Base-by-base conservation (phyloP, 352 stramenopile genomes). In the Elongisporangium anandrum region DNA sequence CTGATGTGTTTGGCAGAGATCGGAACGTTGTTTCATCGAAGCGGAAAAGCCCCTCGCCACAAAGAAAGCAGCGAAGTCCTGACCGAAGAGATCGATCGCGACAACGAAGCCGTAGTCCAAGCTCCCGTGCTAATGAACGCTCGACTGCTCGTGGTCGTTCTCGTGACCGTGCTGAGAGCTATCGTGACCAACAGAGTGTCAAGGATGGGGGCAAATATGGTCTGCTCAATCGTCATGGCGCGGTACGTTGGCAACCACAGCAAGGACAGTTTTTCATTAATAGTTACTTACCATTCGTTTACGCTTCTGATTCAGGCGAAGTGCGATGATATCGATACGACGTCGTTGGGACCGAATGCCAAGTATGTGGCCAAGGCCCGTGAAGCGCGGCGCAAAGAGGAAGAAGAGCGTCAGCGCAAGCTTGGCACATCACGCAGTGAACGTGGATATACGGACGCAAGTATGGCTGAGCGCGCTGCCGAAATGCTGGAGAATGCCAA, bases 401-500 rank as follows among this genome's bases (percentile, higher is more conserved):
- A 92, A 60, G 79, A 87, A 56, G 85, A 90, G 13, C 70, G 83
- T n/a, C 72, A 63, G 5, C 76, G 69, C 10, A 92, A 88, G 53
- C 65, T 94, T 3, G 66, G 69, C 16, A 92, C 89, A 55, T 59
- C 62, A 2, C 59, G 59, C 21, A 39, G 48, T 19, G 48, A 47
- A 41, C 68, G 67, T 12, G 24, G 24, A 34, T 34, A 34, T 7
- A 34, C 24, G 24, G 24, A 34, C 24, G 24, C 24, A 7, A 34
- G 24, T 34, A 34, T 34, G 24, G 24, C 24, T 3, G 24, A 34
- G 24, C 77, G 85, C 57, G 81, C 73, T 2, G 73, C 69, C 54
- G 77, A 88, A 50, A 94, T 95, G 87, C 61, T 86, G 2, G 77
- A 90, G 45, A 79, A 94, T 61, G 87, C 81, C 20, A 75, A 83